Evolutionary conservation across 1,284 basidiomycete species (phyloP), one percentile per base, ranked within the genome.

Genomic region (Thelephora terrestris): DNA sequence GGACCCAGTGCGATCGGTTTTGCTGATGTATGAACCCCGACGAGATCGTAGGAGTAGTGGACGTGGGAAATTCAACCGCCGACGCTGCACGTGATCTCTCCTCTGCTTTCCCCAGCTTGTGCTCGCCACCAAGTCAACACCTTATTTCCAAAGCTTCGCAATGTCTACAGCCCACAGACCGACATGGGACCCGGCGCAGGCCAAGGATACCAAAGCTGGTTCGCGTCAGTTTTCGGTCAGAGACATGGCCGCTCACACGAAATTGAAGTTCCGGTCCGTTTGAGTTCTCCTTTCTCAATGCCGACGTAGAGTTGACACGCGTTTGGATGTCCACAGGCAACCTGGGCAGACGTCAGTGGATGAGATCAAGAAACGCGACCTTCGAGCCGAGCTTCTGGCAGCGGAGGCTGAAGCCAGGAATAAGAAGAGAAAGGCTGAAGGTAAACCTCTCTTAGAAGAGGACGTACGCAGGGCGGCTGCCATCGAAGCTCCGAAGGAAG

Each of bases 191-290:
- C 87, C 86, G 2, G 86, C 86, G 0, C 86, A 90, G 61, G 86
- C 85, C n/a, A 79, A 78, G 58, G 85, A 88, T 62, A 80, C 85
- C 56, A 92, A 91, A 64, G 85, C 85, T 10, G 90, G 88, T 49
- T 91, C 91, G 43, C 80, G 88, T 53, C 89, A 92, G 63, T 88
- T 85, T 67, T 92, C 90, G 14, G 85, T 88, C 60, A 79, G 87
- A 50, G 90, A 94, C 62, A 86, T 95, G 75, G 89, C 93, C 3
- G 75, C 89, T 4, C 89, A 96, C 64, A 97, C 92, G 1, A 94
- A 94, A 67, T 83, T 97, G 54, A 97, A 97, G 72, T 97, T 96
- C 69, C 81, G 93, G 80, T 88, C 54, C 46, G 55, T 53, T 32
- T 20, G 27, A 27, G 14, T 42, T 37, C 46, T 48, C 34, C 38